phyloP scores from a whole-genome alignment of 768 basidiomycete species.

The Phlebiopsis gigantea region DNA sequence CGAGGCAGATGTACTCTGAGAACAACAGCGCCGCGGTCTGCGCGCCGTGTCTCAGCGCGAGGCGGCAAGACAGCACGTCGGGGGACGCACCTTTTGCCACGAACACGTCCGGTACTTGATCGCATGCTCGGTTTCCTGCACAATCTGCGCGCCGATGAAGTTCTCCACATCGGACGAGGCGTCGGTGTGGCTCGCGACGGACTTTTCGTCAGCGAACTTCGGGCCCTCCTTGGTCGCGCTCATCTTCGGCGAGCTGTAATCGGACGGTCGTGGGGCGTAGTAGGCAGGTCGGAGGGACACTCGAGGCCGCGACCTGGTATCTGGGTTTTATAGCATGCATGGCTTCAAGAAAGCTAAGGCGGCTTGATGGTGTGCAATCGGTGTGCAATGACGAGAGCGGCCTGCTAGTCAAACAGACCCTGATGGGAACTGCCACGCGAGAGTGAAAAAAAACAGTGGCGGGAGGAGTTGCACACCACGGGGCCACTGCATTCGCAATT shows the following conservation, averaged over 20 bases:
- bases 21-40: conserved; percentile 41
- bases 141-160: conserved; percentile 1
- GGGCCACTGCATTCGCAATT: conserved; percentile 1
- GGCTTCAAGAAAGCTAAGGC: neutral
- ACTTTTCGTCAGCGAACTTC: neutral
- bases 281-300: neutral
- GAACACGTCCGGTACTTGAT: conserved; percentile 39
- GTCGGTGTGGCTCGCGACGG: neutral
- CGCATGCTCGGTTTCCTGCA: conserved; percentile 20
- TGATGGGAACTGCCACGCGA: too few species aligned
- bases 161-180: neutral
- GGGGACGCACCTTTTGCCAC: conserved; percentile 40
- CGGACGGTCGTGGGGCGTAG: neutral
- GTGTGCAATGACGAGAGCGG: neutral
- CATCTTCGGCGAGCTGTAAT: neutral
- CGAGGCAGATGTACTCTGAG: conserved; percentile 42
- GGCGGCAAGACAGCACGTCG: neutral
- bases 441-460: neutral
- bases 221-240: neutral
- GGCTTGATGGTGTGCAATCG: neutral
- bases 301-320: neutral
- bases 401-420: neutral
- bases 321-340: neutral
- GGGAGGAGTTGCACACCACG: neutral
- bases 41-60: neutral